Base-by-base conservation (phyloP, 306 rosid genomes). In the Malus asiatica region DNA sequence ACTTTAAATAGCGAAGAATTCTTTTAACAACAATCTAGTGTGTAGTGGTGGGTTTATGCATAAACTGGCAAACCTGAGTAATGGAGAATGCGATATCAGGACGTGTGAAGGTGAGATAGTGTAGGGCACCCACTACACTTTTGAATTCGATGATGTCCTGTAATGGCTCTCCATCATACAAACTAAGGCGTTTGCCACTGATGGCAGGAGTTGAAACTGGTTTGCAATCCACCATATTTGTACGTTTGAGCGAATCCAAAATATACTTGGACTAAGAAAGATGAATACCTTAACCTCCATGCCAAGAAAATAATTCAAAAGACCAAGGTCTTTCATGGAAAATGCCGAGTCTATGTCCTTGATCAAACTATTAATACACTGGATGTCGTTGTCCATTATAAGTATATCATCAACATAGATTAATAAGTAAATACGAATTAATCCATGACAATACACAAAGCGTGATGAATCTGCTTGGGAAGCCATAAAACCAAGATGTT, bases 311-410 rank as follows among this genome's bases (percentile, higher is more conserved):
- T n/a, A 59, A n/a, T n/a, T 9, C 13, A 59, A 6, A 16, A 3
- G 3, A 2, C 67, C 65, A 66, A 66, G 35, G 53, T 76, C 79
- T 71, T 60, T 75, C 57, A 66, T 66, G n/a, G 51, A 25, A 66
- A 75, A 75, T 20, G 6, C 3, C 23, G 15, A 1, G 3, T 16
- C 2, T 1, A 59, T 3, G 30, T 22, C 13, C 1, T 3, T 1
- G 5, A 59, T 59, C 11, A 59, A 3, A 4, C 5, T 1, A 1
- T 59, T 1, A n/a, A 59, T 29, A 7, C 30, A 1, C 2, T 11
- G 2, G 2, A 4, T 0, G 10, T 59, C 2, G 23, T 59, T 59
- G 2, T 32, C 30, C 1, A 11, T 53, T 9, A 23, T 59, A 2
- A 59, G 30, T 2, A 59, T 22, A 25, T 25, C 25, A 12, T n/a